These are phyloP conservation scores for Auriculariales sp. DNA, from an alignment of 768 basidiomycete species.

Conservation along the genomic window DNA sequence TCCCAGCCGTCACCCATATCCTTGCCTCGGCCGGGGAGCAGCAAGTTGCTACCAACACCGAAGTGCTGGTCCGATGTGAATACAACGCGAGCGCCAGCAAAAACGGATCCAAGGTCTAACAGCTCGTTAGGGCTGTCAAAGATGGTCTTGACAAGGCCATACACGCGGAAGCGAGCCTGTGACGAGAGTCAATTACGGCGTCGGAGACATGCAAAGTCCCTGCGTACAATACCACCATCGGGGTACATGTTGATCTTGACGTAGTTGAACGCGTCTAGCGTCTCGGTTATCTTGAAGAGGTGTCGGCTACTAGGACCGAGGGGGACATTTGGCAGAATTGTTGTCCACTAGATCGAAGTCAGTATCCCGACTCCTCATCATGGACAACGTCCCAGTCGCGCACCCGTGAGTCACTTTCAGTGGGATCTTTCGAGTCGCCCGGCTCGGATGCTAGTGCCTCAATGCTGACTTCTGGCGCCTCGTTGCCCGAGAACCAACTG, in stretches of 20 bases:
- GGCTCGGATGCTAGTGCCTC: constrained; percentile 25
- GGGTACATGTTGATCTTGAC: constrained; percentile 93
- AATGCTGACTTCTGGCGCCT: constrained; percentile 72
- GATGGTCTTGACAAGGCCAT: constrained; percentile 61
- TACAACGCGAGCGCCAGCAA: constrained; percentile 75
- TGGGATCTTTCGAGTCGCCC: constrained; percentile 21
- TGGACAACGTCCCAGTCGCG: constrained; percentile 11
- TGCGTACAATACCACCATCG: constrained; percentile 86
- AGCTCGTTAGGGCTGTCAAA: constrained; percentile 26
- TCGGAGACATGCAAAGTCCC: constrained; percentile 2
- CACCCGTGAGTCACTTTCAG: constrained; percentile 37
- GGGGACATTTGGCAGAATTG: constrained; percentile 58
- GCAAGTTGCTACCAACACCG: constrained; percentile 78
- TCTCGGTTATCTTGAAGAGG: constrained; percentile 58
- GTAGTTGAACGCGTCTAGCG: constrained; percentile 40
- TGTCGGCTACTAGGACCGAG: constrained; percentile 82
- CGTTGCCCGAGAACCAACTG: constrained; percentile 83
- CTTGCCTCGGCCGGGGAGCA: constrained; percentile 81
- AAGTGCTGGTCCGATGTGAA: constrained; percentile 90
- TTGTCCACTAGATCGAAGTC: constrained; percentile 44
- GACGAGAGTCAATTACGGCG: neutral
- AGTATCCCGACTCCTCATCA: constrained; percentile 4
- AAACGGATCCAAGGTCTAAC: constrained; percentile 84
- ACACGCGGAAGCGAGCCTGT: constrained; percentile 85
- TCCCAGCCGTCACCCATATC: constrained; percentile 99